Base-by-base conservation (phyloP, 805 yeast species). In the Candida odintsovae region DNA sequence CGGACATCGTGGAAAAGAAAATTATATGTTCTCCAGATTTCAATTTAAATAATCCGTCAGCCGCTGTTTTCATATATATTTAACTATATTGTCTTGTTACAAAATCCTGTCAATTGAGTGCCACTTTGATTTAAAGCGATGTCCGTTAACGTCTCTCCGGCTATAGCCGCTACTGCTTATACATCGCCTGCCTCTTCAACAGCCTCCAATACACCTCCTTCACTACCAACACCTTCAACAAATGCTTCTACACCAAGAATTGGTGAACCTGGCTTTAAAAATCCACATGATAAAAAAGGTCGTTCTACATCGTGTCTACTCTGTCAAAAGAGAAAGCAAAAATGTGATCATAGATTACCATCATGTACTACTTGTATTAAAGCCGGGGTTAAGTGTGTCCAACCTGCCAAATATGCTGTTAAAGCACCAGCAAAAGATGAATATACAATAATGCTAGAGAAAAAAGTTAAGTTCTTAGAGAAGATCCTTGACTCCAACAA, bases 361-460 rank as follows among this genome's bases (percentile, higher is more conserved):
- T 70, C 78, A 42, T 82, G 88, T 55, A 77, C 86, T 5, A 79
- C 81, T 38, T 82, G 88, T 64, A 64, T 81, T 45, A 80, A 80
- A 55, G 82, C 86, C 1, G 80, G 78, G 28, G 79, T 74, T 7
- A 66, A 72, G 48, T 82, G 88, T 59, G 68, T 80, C 7, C 83
- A 82, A 58, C 89, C 89, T 0, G 80, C 76, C 6, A 72, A 79
- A 43, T 81, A 81, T 51, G 72, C 75, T 1, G 67, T 64, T 5
- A 69, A 65, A 51, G 62, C 67, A 12, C 73, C 72, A 12, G 63
- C 62, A 6, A 79, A 78, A 55, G 80, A 78, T 53, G 83, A 78
- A 31, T 81, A 82, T 55, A 80, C 85, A 0, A 47, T 68, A 15
- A 69, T 78, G 58, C 57, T 82, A 46, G 87, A 82, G 53, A 75